Evolutionary conservation across 441 rosid species (phyloP).

Genomic region (Daphne laureola): DNA sequence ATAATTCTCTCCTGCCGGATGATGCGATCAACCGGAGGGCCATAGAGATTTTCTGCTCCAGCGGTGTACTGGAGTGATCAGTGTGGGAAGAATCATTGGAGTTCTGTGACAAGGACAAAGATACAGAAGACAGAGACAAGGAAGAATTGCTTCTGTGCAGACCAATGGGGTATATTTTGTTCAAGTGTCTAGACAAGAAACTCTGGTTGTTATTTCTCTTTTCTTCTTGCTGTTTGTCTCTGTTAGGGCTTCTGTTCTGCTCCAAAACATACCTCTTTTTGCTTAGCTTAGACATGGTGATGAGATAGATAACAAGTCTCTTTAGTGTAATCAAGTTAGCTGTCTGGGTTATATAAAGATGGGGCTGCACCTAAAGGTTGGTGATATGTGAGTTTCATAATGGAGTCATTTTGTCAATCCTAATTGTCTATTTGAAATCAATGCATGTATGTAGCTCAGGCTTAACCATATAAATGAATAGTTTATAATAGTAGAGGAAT

Average conservation of each 20-base stretch:
- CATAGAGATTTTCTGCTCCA: conserved; percentile 45
- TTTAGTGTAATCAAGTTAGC: conserved; percentile 7
- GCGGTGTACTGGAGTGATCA: conserved; percentile 41
- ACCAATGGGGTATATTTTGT: conserved; percentile 74
- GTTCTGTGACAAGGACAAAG: conserved; percentile 75
- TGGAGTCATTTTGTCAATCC: conserved; percentile 18
- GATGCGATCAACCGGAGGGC: conserved; percentile 53
- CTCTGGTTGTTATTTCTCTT: conserved; percentile 32
- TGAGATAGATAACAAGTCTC: conserved; percentile 12
- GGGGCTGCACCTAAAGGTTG: conserved; percentile 35
- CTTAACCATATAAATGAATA: not conserved
- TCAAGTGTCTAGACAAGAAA: conserved; percentile 56
- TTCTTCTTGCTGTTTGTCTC: no score
- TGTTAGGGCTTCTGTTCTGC: conserved; percentile 23
- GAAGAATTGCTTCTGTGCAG: conserved; percentile 68
- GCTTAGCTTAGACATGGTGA: conserved; percentile 26
- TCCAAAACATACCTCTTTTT: conserved; percentile 32
- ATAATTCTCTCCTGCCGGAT: conserved; percentile 21
- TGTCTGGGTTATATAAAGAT: conserved; percentile 10
- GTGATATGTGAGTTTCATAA: conserved; percentile 56
- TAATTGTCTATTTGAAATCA: conserved; percentile 27
- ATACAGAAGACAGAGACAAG: conserved; percentile 66
- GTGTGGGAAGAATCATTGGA: conserved; percentile 66
- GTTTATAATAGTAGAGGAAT: not conserved
- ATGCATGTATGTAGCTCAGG: not conserved